phyloP scores from a whole-genome alignment of 345 rosid species.

The Moringa oleifera region DNA sequence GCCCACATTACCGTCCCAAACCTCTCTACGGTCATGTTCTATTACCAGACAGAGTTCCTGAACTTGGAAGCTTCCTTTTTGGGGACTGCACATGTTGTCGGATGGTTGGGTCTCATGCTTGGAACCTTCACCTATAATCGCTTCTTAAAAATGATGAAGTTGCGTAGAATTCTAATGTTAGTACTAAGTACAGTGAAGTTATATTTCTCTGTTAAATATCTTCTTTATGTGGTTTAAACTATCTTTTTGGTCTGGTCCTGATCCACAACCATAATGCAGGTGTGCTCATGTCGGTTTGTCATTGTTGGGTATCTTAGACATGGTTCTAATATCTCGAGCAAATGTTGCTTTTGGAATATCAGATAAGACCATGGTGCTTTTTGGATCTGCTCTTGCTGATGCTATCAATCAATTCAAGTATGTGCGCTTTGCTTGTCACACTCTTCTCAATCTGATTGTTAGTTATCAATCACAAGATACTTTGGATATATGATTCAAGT shows the following conservation, averaged over 20 bases:
- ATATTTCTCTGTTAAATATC: background rate
- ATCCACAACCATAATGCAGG: slow-evolving; percentile 42
- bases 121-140: slow-evolving; percentile 76
- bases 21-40: slow-evolving; percentile 91
- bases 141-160: slow-evolving; percentile 67
- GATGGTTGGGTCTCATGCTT: slow-evolving; percentile 93
- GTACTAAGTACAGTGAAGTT: slow-evolving; percentile 13
- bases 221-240: slow-evolving; percentile 3
- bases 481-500: background rate
- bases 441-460: background rate
- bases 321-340: slow-evolving; percentile 59
- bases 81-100: slow-evolving; percentile 84
- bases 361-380: slow-evolving; percentile 81
- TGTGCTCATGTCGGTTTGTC: slow-evolving; percentile 74
- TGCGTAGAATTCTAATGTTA: slow-evolving; percentile 73
- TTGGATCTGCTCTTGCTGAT: slow-evolving; percentile 87
- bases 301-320: slow-evolving; percentile 54
- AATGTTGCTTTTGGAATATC: slow-evolving; percentile 59
- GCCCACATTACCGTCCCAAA: slow-evolving; percentile 84
- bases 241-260: slow-evolving; percentile 11
- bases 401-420: slow-evolving; percentile 96
- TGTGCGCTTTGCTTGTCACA: slow-evolving; percentile 3
- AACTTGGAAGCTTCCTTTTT: slow-evolving; percentile 80
- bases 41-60: slow-evolving; percentile 89
- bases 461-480: background rate